Conservation (phyloP, 306 rosid species). For the Inga laurina region DNA sequence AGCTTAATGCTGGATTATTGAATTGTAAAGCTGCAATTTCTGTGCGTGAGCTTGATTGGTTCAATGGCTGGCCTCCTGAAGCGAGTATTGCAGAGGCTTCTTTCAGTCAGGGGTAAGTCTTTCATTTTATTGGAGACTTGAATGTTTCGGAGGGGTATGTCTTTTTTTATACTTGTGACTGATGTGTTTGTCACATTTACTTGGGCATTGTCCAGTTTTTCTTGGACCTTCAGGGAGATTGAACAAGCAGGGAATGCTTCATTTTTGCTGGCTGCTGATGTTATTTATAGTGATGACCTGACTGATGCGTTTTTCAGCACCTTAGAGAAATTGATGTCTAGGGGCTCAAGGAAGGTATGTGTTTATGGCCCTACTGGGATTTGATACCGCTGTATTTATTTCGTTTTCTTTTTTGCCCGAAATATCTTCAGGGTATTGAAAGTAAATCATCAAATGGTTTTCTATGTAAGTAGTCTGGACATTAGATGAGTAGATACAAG, state of each 20-base stretch:
- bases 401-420: constrained; percentile 9
- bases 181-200: constrained; percentile 19
- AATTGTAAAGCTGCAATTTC: constrained; percentile 46
- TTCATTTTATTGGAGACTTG: constrained; percentile 5
- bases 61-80: constrained; percentile 76
- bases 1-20: constrained; percentile 62
- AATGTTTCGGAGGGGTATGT: constrained; percentile 4
- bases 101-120: constrained; percentile 47
- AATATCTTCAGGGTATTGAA: constrained; percentile 10
- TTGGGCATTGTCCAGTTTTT: constrained; percentile 56
- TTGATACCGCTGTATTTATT: not conserved
- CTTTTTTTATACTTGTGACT: not conserved
- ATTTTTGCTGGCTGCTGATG: constrained; percentile 86
- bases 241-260: constrained; percentile 75
- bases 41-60: constrained; percentile 91
- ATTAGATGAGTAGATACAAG: not conserved
- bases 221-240: constrained; percentile 70
- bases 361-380: not conserved
- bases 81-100: constrained; percentile 44
- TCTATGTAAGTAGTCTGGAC: not conserved
- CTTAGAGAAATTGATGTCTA: constrained; percentile 67
- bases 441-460: not conserved
- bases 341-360: constrained; percentile 69
- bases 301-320: constrained; percentile 79
- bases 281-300: constrained; percentile 82